Base-by-base conservation (phyloP, 2,329 filamentous ascomycete genomes). In the Chalara sp. region DNA sequence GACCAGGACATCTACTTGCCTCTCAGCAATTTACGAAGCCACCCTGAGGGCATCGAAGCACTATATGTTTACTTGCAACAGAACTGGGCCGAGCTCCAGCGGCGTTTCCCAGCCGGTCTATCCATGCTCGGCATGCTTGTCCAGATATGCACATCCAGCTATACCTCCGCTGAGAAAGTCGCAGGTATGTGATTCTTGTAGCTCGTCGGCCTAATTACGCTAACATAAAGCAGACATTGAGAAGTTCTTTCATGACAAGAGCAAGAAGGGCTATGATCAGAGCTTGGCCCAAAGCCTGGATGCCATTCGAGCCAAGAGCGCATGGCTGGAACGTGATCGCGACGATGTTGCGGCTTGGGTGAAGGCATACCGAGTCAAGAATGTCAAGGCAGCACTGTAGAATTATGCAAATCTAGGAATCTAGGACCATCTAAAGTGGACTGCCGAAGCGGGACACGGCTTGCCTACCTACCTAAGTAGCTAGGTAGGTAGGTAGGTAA, bases 1-100 rank as follows among this genome's bases (percentile, higher is more conserved):
- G 89, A 87, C 57, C 92, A 96, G 69, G 92, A 97, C 68, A 84
- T 96, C 57, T 96, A 96, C 72, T 83, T 96, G 66, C 91, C 92
- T 1, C 80, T 93, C 39, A 80, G 82, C 33, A 87, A 87, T 6
- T 79, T 97, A 31, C 82, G 91, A 52, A 80, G 80, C 48, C 89
- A 95, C 65, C 73, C 82, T 6, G 81, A 83, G 42, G 92, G 92
- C 59, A 86, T 95, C 50, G 75, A 87, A 51, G 87, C 87, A 6
- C 78, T 96, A 51, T 96, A 87, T 78, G 70, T 68, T 13, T 97
- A 89, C 87, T 76, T 95, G 74, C 87, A 84, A 65, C 76, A 83
- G 58, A 93, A 95, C 71, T 97, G 92, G 90, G 87, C 88, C n/a
- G 77, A 81, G 33, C 75, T 97, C 42, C 80, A 82, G 67, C 83